Evolutionary conservation across 2,329 filamentous ascomycete genomes (phyloP).

Genomic region (Aspergillus ochraceus): DNA sequence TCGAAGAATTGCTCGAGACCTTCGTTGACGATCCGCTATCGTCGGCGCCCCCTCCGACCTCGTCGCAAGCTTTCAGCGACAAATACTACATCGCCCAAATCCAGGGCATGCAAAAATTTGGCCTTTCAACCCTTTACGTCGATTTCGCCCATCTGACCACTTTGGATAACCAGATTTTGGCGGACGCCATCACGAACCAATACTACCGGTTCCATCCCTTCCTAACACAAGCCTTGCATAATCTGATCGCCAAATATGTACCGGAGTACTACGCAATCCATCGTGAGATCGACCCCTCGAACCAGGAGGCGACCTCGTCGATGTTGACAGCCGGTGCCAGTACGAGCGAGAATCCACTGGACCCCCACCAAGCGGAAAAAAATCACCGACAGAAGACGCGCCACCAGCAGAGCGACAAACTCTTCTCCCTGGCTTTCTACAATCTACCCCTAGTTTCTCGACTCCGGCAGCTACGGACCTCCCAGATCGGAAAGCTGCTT

Average conservation of each 20-base stretch:
- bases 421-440: slow-evolving; percentile 92
- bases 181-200: slow-evolving; percentile 80
- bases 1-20: slow-evolving; percentile 64
- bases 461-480: slow-evolving; percentile 80
- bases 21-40: slow-evolving; percentile 58
- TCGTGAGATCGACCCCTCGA: slow-evolving; percentile 72
- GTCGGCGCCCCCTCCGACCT: slow-evolving; percentile 53
- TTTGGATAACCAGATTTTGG: slow-evolving; percentile 76
- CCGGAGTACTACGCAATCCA: slow-evolving; percentile 92
- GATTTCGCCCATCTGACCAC: slow-evolving; percentile 75
- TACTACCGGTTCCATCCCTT: slow-evolving; percentile 97
- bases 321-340: slow-evolving; percentile 59
- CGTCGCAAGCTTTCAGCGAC: slow-evolving; percentile 57
- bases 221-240: slow-evolving; percentile 83
- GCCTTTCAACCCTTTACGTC: slow-evolving; percentile 65
- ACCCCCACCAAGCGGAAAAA: slow-evolving; percentile 47
- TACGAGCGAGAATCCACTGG: slow-evolving; percentile 56
- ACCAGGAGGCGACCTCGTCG: slow-evolving; percentile 68
- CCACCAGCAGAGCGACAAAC: slow-evolving; percentile 94
- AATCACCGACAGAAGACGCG: slow-evolving; percentile 69
- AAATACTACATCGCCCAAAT: slow-evolving; percentile 69
- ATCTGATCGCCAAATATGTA: slow-evolving; percentile 91
- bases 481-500: slow-evolving; percentile 86
- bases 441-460: slow-evolving; percentile 85
- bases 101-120: slow-evolving; percentile 60